Evolutionary conservation across 208 protist species (phyloP), one percentile per base, ranked within the genome.

Genomic region (Trypanosoma theileri): DNA sequence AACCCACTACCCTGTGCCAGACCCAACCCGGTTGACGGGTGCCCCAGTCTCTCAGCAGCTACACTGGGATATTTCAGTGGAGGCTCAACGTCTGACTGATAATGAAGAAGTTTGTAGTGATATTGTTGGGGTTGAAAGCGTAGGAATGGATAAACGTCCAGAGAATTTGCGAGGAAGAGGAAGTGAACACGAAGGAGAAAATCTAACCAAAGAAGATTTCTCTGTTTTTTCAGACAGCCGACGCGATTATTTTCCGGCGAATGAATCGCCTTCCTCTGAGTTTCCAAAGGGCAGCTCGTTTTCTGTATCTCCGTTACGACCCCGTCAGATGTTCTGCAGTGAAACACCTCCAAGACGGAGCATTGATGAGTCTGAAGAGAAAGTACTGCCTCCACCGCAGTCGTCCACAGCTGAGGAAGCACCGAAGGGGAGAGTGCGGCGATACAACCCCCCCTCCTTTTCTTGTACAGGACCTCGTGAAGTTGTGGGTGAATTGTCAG

Each of bases 401-500:
- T 35, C 10, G 11, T 35, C 10, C 55, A 13, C 21, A 8, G 24
- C 16, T 24, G 40, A 31, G 6, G 46, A 41, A 54, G 50, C 44
- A 17, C 45, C 46, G 4, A 55, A 35, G 60, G 41, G 55, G 28
- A 53, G 22, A 19, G 26, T 35, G 28, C 71, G 59, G 50, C 50
- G 48, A 14, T 68, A 66, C 54, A 44, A 21, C 10, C 70, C 70
- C 3, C 61, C 70, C 19, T 3, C 62, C 10, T 75, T 64, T 56
- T 62, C n/a, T 71, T 24, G 48, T 51, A 58, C 46, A 28, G 9
- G 12, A 21, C 14, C 28, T 6, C 24, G 0, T 19, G 3, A 40
- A 4, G 55, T 2, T 17, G 42, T 4, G 7, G 41, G 31, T 19
- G 19, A 3, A 22, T 40, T 44, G 9, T 14, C 28, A 48, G 57